Conservation (phyloP, 371 early-diverging fungal species). For the Parasitella parasitica region DNA sequence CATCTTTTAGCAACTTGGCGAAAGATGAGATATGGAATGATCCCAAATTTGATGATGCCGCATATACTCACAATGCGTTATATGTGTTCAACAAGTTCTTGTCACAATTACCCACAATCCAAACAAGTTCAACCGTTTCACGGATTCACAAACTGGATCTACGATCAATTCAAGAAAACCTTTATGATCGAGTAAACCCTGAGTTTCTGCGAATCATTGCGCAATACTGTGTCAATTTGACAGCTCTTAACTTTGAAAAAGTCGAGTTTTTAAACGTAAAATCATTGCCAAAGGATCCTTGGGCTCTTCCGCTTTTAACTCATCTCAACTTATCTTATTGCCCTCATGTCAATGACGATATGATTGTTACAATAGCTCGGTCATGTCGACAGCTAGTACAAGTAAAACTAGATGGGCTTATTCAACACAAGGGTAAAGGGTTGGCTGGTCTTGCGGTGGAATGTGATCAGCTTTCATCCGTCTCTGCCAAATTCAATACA, state of each 20-base stretch:
- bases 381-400: slow-evolving; percentile 16
- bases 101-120: slow-evolving; percentile 15
- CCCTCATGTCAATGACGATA: slow-evolving; percentile 28
- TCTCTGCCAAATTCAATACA: slow-evolving; percentile 21
- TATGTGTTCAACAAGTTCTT: slow-evolving; percentile 31
- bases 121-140: neutral
- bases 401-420: slow-evolving; percentile 20
- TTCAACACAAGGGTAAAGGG: slow-evolving; percentile 23
- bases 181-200: slow-evolving; percentile 31
- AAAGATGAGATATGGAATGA: neutral
- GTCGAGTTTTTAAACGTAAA: slow-evolving; percentile 14
- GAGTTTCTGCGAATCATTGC: slow-evolving; percentile 26
- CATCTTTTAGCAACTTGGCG: neutral
- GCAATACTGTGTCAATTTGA: slow-evolving; percentile 12
- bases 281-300: slow-evolving; percentile 4
- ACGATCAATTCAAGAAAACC: slow-evolving; percentile 23
- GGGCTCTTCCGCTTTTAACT: slow-evolving; percentile 17
- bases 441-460: slow-evolving; percentile 32
- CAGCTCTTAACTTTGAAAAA: slow-evolving; percentile 17
- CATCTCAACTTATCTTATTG: slow-evolving; percentile 29
- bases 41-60: slow-evolving; percentile 4
- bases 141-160: slow-evolving; percentile 22
- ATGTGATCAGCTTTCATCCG: slow-evolving; percentile 21
- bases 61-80: slow-evolving; percentile 19
- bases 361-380: slow-evolving; percentile 30